Evolutionary conservation across 371 early-diverging fungal genomes (phyloP), one percentile per base, ranked within the genome.

Genomic region (Syncephalastrum racemosum): DNA sequence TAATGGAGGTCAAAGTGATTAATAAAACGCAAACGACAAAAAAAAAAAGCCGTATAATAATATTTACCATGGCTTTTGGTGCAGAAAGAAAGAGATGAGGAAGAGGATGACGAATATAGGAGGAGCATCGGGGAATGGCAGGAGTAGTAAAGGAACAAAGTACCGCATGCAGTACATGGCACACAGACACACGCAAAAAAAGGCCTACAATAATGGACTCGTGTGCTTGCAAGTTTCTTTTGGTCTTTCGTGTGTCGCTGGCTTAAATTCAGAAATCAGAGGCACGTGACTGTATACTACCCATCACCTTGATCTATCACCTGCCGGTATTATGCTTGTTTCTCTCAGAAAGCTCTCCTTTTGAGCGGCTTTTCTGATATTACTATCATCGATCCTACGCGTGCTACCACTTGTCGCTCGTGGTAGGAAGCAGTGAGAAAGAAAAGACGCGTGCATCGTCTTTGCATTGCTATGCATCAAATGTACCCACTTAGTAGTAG

Each of bases 81-180:
- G 84, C 39, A 80, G 63, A 53, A 84, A 85, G 58, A 84, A 83
- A 16, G 87, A 87, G 43, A 85, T 65, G 25, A 80, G 67, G 53
- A 82, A 87, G 20, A 81, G 56, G 50, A 85, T 72, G 23, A 85
- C 84, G 64, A 85, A 84, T 46, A 82, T 79, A 12, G 87, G 87
- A 20, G 85, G 81, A 54, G 87, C 83, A 66, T 82, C 85, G 16
- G 87, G 87, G 56, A 84, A 84, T 23, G 87, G 87, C 49, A 87
- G 58, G 54, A 87, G 60, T 51, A 87, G 65, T 53, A 87, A 59
- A 23, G 87, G 87, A 22, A 85, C 77, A 66, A 87, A 87, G 50
- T 80, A 81, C 45, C 83, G 80, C 74, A 82, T 81, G 60, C 82
- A 81, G 45, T 82, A 82, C 84, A 84, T 84, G 24, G 14, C 48